Percentiles rank a stretch among this genome's conserved stretches.
Evolutionary conservation across 306 rosid species (phyloP).

Genomic region (Gynostemma pentaphyllum): DNA sequence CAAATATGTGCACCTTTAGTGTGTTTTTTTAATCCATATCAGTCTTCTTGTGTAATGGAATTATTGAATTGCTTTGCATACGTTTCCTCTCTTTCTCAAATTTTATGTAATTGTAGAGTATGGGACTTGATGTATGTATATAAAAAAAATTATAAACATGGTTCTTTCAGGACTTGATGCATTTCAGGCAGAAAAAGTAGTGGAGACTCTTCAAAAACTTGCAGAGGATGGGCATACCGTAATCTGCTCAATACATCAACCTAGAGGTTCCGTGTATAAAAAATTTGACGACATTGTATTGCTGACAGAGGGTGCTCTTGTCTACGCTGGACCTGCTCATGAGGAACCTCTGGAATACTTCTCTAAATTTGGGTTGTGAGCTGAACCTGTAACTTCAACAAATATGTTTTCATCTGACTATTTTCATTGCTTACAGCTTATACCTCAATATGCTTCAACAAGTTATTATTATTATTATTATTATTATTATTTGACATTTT

Average conservation of each 20-base stretch:
- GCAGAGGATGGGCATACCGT: slow-evolving; percentile 93
- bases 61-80: too few relatives aligned
- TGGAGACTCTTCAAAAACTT: slow-evolving; percentile 80
- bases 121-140: too few relatives aligned
- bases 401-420: neutral
- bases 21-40: too few relatives aligned
- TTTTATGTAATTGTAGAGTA: neutral
- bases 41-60: too few relatives aligned
- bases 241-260: slow-evolving; percentile 89
- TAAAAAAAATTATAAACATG: neutral
- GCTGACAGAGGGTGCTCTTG: slow-evolving; percentile 81
- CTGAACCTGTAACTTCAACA: slow-evolving; percentile 13
- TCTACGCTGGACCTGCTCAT: slow-evolving; percentile 78
- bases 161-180: slow-evolving; percentile 80
- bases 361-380: slow-evolving; percentile 65
- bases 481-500: neutral
- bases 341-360: slow-evolving; percentile 65
- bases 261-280: slow-evolving; percentile 76
- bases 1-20: too few relatives aligned
- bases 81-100: neutral
- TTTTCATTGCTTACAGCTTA: neutral
- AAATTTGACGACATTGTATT: slow-evolving; percentile 83
- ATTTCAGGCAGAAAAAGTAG: slow-evolving; percentile 90
- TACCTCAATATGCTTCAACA: neutral
- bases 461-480: too few relatives aligned